phyloP scores from a whole-genome alignment of 208 protist species.

The Leishmania major region DNA sequence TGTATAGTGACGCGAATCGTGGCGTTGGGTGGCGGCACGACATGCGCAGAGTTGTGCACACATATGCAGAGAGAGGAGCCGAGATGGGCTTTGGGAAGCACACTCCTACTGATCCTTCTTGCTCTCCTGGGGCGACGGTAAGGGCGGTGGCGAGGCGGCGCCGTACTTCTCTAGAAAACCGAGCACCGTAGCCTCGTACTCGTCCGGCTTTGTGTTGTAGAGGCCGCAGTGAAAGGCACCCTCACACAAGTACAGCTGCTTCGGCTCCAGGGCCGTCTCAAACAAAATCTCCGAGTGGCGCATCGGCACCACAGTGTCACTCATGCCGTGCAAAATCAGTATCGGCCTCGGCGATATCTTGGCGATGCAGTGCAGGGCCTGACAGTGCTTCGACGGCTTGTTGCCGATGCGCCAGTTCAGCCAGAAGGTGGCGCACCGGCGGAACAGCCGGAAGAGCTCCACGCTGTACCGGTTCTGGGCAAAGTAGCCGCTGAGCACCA shows the following conservation, averaged over 20 bases:
- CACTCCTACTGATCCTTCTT: slow-evolving; percentile 11
- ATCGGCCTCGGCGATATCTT: slow-evolving; percentile 79
- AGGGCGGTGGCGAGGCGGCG: slow-evolving; percentile 1
- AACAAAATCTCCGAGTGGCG: slow-evolving; percentile 85
- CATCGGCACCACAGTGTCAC: slow-evolving; percentile 83
- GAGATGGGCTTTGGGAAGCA: background rate
- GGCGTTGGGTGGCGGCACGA: background rate
- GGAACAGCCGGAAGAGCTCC: slow-evolving; percentile 73
- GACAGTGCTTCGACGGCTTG: slow-evolving; percentile 81
- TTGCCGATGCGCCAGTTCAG: slow-evolving; percentile 89
- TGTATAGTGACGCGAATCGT: background rate
- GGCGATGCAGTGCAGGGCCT: slow-evolving; percentile 84
- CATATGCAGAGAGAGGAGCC: background rate
- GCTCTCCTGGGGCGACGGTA: background rate
- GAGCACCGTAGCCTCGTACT: slow-evolving; percentile 76
- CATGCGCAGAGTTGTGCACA: background rate
- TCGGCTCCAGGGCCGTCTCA: slow-evolving; percentile 79
- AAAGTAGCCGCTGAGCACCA: slow-evolving; percentile 78
- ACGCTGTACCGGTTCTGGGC: slow-evolving; percentile 52
- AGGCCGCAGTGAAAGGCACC: slow-evolving; percentile 89
- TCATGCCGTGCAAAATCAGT: slow-evolving; percentile 90
- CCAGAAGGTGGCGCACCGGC: slow-evolving; percentile 66
- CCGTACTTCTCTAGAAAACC: slow-evolving; percentile 58
- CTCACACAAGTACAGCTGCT: slow-evolving; percentile 88
- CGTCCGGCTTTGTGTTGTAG: slow-evolving; percentile 84